Base-by-base conservation (phyloP, 1,284 basidiomycete genomes). In the Coniferiporia weirii region DNA sequence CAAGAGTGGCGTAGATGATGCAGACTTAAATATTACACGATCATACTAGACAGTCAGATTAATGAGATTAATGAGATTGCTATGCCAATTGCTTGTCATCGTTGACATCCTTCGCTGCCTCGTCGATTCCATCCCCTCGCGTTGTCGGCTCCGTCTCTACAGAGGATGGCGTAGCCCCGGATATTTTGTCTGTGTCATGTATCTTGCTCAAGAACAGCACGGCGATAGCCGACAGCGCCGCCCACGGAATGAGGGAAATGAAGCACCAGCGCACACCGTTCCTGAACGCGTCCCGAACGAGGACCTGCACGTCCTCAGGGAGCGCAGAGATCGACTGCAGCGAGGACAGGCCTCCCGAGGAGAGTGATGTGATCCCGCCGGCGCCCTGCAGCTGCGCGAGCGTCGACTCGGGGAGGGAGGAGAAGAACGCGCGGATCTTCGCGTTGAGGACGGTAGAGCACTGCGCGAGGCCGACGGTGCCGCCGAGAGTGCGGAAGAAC, bases 381-480 rank as follows among this genome's bases (percentile, higher is more conserved):
- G 1, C n/a, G 10, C 22, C 36, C 27, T 48, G 52, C 5, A 54
- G 32, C n/a, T 40, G 22, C 6, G 44, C 44, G 9, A 54, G 48
- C 15, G 52, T 74, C 1, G 69, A 69, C 2, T 38, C 48, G 36
- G 72, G 63, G 20, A 65, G 65, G 13, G 66, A 45, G 27, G 63
- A 22, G 61, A 82, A 67, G 56, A 72, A 71, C 9, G 64, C 34
- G 32, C 68, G 66, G 27, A 77, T 78, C 66, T 74, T 79, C 19
- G 72, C 69, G 62, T 75, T 74, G 57, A 81, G 71, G 35, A 81
- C 70, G 1, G 79, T 76, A 35, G 74, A 73, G 54, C 79, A 81
- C 62, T 80, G 79, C 0, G 80, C 78, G 34, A 81, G 71, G 34
- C 79, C 79, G 47, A 80, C 66, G 0, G 79, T 81, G 15, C 80